Evolutionary conservation across 345 rosid genomes (phyloP).

Genomic region (Syzygium jambos): DNA sequence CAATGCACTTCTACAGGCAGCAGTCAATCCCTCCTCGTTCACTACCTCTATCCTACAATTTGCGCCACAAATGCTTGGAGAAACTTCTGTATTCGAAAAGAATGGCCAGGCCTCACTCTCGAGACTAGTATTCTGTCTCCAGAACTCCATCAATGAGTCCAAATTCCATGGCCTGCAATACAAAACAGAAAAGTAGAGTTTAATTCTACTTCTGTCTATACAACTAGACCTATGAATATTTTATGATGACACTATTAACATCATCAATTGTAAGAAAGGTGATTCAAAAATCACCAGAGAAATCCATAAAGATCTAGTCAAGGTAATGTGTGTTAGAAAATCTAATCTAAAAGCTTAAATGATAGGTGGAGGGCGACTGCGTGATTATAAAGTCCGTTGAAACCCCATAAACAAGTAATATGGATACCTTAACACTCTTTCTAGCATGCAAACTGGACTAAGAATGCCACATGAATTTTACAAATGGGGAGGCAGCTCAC

Average conservation of each 20-base stretch:
- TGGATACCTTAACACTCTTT: background rate
- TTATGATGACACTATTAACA: background rate
- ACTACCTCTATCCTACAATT: background rate
- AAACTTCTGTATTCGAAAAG: background rate
- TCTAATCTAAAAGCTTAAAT: background rate
- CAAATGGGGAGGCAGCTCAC: background rate
- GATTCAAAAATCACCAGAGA: background rate
- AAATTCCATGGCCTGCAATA: constrained; percentile 76
- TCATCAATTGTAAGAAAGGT: background rate
- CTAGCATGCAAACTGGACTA: background rate
- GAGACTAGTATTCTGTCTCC: constrained; percentile 64
- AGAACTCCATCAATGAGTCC: constrained; percentile 74
- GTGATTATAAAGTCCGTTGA: background rate
- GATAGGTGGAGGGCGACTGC: background rate
- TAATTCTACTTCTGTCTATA: background rate
- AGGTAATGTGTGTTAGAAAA: background rate
- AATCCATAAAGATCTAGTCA: background rate
- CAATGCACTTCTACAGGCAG: background rate
- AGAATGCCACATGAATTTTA: background rate
- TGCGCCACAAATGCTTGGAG: background rate
- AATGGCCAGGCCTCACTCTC: background rate
- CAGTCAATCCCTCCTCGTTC: background rate
- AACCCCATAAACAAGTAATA: background rate
- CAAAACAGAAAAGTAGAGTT: background rate
- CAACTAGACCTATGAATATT: background rate